These are phyloP conservation scores for Spinacia oleracea DNA, from an alignment of 179 eudicot genomes.

Conservation along the genomic window DNA sequence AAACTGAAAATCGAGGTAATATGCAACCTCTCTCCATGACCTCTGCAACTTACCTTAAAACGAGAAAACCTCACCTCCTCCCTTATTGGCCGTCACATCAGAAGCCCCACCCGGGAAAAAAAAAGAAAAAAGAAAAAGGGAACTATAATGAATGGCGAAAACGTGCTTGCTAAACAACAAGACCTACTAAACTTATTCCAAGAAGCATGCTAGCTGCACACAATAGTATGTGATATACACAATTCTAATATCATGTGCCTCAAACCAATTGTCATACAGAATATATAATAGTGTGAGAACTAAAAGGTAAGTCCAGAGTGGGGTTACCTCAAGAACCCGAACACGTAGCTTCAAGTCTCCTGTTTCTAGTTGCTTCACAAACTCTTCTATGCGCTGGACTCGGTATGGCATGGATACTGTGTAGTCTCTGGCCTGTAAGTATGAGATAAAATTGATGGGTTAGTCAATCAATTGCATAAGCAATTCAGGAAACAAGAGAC, in stretches of 20 bases:
- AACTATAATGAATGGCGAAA: no score
- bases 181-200: no score
- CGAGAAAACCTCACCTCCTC: background rate
- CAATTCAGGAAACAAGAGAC: background rate
- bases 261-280: background rate
- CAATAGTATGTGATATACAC: background rate
- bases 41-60: background rate
- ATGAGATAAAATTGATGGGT: background rate
- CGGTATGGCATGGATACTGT: slow-evolving; percentile 96
- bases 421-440: slow-evolving; percentile 72
- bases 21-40: background rate
- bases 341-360: slow-evolving; percentile 96
- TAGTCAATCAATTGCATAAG: background rate
- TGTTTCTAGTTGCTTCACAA: slow-evolving; percentile 81
- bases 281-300: background rate
- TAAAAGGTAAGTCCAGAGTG: background rate
- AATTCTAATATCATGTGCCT: background rate
- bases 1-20: background rate
- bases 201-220: no score
- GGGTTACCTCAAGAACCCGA: slow-evolving; percentile 87
- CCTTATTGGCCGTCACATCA: background rate
- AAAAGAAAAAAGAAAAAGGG: background rate
- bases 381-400: slow-evolving; percentile 86
- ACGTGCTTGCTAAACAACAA: no score
- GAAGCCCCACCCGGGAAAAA: background rate